Percentiles rank a stretch among this genome's conserved stretches.
These are phyloP conservation scores for Stachybotrys chartarum DNA, from an alignment of 2,329 filamentous ascomycete species.

Conservation along the genomic window DNA sequence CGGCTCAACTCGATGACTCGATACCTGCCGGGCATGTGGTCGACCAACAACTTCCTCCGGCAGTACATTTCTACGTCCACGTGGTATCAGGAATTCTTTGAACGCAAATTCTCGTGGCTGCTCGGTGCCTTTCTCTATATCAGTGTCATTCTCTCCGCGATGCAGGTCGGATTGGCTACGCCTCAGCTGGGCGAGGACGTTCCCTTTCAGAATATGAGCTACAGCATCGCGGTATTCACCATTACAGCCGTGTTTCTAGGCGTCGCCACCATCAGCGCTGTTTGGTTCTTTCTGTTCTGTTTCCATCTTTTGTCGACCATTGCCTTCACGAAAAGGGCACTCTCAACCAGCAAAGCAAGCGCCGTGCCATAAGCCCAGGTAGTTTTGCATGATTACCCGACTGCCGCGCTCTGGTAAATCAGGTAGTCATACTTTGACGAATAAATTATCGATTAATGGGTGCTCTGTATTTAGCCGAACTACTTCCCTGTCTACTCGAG, in stretches of 20 bases:
- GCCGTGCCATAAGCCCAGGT: not conserved
- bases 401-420: no score
- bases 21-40: not conserved
- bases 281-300: slow-evolving; percentile 4
- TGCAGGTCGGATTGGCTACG: slow-evolving; percentile 5
- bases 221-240: slow-evolving; percentile 1
- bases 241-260: slow-evolving; percentile 1
- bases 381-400: no score
- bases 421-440: no score
- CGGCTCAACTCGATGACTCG: slow-evolving; percentile 2
- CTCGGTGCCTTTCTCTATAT: slow-evolving; percentile 4
- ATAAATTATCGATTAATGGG: no score
- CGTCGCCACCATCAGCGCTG: not conserved
- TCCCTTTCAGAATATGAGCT: slow-evolving; percentile 2
- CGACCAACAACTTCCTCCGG: not conserved
- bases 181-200: not conserved
- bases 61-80: slow-evolving; percentile 4
- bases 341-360: no score
- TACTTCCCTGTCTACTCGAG: no score
- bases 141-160: slow-evolving; percentile 2
- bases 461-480: no score
- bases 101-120: slow-evolving; percentile 5
- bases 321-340: no score
- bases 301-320: not conserved
- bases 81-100: slow-evolving; percentile 3